Evolutionary conservation across 495 filamentous ascomycete species (phyloP).

Genomic region (Penicillium arizonense): DNA sequence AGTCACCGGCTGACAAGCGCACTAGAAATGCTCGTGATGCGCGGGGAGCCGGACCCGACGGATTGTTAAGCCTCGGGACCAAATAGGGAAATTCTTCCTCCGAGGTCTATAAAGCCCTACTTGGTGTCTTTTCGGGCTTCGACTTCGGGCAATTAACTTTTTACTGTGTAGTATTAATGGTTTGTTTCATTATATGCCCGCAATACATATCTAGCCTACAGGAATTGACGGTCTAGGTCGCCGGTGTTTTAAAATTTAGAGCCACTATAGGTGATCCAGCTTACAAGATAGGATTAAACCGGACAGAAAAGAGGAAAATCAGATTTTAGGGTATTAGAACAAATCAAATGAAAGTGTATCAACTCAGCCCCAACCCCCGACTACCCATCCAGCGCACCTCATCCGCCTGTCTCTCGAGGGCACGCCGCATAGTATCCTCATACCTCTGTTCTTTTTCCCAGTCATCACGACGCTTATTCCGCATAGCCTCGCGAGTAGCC

Average conservation of each 20-base stretch:
- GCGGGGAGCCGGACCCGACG: constrained; percentile 21
- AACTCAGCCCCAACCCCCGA: constrained; percentile 55
- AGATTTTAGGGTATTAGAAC: background rate
- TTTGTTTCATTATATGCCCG: too few relatives aligned
- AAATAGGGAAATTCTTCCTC: background rate
- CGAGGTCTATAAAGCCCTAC: background rate
- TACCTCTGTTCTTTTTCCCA: constrained; percentile 56
- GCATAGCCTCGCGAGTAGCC: constrained; percentile 38
- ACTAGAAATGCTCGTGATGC: constrained; percentile 33
- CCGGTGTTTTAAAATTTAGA: too few relatives aligned
- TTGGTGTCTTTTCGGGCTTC: background rate
- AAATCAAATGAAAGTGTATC: background rate
- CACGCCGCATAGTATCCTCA: constrained; percentile 66
- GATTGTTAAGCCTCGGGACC: constrained; percentile 9
- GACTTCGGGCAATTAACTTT: background rate
- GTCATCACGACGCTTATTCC: constrained; percentile 37
- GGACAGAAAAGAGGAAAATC: background rate
- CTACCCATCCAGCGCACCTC: constrained; percentile 76
- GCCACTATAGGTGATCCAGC: too few relatives aligned
- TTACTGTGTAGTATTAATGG: too few relatives aligned
- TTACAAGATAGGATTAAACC: too few relatives aligned
- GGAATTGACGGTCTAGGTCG: too few relatives aligned
- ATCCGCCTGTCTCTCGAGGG: constrained; percentile 75
- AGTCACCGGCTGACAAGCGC: constrained; percentile 24
- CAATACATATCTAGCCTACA: too few relatives aligned